Evolutionary conservation across 2,329 filamentous ascomycete genomes (phyloP).

Genomic region (Hypoxylon sp.): DNA sequence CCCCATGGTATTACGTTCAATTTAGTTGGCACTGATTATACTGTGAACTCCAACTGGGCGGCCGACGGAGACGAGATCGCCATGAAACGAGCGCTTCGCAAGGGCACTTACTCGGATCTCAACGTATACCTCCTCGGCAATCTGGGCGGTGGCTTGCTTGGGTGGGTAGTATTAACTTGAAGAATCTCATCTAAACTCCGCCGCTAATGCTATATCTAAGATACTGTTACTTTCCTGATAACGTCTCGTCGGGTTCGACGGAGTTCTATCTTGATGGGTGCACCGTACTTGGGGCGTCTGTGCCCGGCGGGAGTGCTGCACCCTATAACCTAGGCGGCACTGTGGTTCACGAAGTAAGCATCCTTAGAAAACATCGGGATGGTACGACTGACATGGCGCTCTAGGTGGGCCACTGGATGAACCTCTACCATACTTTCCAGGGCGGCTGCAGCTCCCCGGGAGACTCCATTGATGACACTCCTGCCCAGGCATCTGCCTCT

Average conservation of each 20-base stretch:
- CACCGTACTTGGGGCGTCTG: constrained; percentile 48
- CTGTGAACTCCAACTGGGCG: constrained; percentile 65
- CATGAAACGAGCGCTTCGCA: constrained; percentile 64
- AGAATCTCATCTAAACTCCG: not conserved
- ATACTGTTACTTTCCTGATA: constrained; percentile 64
- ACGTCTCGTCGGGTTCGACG: constrained; percentile 52
- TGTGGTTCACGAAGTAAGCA: constrained; percentile 55
- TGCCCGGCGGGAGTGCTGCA: constrained; percentile 49
- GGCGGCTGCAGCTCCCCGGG: constrained; percentile 59
- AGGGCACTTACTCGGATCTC: constrained; percentile 62
- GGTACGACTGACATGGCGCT: constrained; percentile 4
- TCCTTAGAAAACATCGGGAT: not conserved
- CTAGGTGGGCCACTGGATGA: constrained; percentile 59
- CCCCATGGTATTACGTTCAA: constrained; percentile 62
- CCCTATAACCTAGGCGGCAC: constrained; percentile 57
- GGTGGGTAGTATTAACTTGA: constrained; percentile 39
- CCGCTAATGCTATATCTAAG: constrained; percentile 8
- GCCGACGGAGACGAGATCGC: constrained; percentile 56
- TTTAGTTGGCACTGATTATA: constrained; percentile 60
- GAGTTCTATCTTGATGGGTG: constrained; percentile 57
- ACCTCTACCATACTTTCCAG: constrained; percentile 61
- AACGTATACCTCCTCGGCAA: constrained; percentile 63
- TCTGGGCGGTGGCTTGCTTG: constrained; percentile 57
- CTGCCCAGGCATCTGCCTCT: constrained; percentile 56
- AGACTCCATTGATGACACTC: constrained; percentile 60